These are phyloP conservation scores for Blastobotrys terrestris DNA, from an alignment of 805 yeast species.

Conservation along the genomic window DNA sequence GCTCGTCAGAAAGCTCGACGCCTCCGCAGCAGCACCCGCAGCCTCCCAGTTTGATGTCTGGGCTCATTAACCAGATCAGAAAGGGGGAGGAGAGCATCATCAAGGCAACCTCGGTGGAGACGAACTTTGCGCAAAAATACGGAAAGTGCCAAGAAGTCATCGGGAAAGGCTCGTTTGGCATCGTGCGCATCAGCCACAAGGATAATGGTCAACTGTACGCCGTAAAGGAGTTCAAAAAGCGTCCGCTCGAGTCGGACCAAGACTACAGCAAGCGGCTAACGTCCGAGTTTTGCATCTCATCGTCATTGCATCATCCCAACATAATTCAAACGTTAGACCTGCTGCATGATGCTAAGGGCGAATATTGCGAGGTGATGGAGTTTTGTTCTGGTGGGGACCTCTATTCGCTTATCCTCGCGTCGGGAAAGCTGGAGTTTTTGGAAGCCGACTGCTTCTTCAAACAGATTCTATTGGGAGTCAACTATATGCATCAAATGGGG, in stretches of 20 bases:
- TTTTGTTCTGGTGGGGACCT: conserved; percentile 86
- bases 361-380: conserved; percentile 90
- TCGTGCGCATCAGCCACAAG: conserved; percentile 79
- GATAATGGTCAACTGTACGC: conserved; percentile 50
- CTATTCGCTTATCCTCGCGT: conserved; percentile 50
- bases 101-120: conserved; percentile 19
- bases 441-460: conserved; percentile 90
- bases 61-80: conserved; percentile 16
- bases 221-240: conserved; percentile 66
- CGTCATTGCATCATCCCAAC: conserved; percentile 67
- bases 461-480: conserved; percentile 74
- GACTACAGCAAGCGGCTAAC: conserved; percentile 67
- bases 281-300: conserved; percentile 85
- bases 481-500: conserved; percentile 84
- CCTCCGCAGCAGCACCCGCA: neutral
- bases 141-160: conserved; percentile 93
- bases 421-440: conserved; percentile 46
- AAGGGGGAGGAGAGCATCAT: conserved; percentile 8
- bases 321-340: conserved; percentile 74
- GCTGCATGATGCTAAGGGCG: conserved; percentile 65
- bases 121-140: conserved; percentile 78
- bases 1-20: neutral
- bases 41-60: conserved; percentile 22
- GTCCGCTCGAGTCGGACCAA: conserved; percentile 50
- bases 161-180: conserved; percentile 93